Conservation (phyloP, 306 rosid species). For the Chamaecrista fasciculata region DNA sequence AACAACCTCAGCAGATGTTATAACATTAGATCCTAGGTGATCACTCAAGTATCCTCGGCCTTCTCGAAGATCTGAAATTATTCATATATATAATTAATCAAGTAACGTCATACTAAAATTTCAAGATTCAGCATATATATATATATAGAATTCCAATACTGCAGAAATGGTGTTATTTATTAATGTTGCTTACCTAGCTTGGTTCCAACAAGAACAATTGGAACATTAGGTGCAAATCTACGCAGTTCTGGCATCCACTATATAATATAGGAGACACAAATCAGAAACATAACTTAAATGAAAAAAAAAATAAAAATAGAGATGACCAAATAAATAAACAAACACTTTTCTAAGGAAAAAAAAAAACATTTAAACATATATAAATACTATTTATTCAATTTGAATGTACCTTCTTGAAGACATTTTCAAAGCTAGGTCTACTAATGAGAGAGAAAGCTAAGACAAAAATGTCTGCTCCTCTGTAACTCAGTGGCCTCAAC, state of each 20-base stretch:
- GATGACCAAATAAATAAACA: not conserved
- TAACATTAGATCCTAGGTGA: slow-evolving; percentile 72
- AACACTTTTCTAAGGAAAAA: slow-evolving; percentile 7
- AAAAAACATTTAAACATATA: not conserved
- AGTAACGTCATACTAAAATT: not conserved
- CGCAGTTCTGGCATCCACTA: slow-evolving; percentile 99
- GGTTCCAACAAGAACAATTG: slow-evolving; percentile 97
- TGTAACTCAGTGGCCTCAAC: slow-evolving; percentile 95
- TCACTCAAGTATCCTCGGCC: slow-evolving; percentile 64
- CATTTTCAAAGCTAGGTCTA: slow-evolving; percentile 92
- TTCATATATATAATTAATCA: slow-evolving; percentile 15
- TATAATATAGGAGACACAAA: too few relatives aligned
- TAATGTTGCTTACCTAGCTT: slow-evolving; percentile 71
- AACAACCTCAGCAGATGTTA: slow-evolving; percentile 87
- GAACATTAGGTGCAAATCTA: slow-evolving; percentile 92
- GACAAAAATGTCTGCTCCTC: slow-evolving; percentile 95
- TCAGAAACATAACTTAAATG: too few relatives aligned
- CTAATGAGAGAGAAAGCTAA: slow-evolving; percentile 90
- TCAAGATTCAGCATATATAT: not conserved
- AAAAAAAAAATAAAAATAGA: slow-evolving; percentile 8
- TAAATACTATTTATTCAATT: too few relatives aligned
- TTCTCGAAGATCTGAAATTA: slow-evolving; percentile 85
- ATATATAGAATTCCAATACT: too few relatives aligned
- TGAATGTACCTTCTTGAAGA: slow-evolving; percentile 96
- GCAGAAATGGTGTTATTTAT: too few relatives aligned